phyloP scores from a whole-genome alignment of 164 flowering plant genomes.

The Magnolia officinalis region DNA sequence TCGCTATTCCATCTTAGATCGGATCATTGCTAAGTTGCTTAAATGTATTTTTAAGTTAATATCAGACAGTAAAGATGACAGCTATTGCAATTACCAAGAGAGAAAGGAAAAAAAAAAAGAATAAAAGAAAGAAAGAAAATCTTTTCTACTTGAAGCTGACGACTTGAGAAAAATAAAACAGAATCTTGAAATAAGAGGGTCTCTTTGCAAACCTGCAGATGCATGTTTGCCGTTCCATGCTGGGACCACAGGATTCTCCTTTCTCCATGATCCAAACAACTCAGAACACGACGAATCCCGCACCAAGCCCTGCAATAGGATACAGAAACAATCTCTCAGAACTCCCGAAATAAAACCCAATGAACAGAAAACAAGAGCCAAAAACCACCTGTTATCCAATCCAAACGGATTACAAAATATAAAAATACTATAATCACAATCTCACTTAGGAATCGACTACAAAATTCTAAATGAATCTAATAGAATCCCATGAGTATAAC shows the following conservation, averaged over 20 bases:
- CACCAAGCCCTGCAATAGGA: conserved; percentile 4
- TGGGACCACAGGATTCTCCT: background rate
- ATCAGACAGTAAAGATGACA: background rate
- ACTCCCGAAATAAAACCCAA: background rate
- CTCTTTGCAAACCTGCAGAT: conserved; percentile 7
- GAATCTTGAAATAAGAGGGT: background rate
- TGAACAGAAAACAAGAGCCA: background rate
- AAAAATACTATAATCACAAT: no score
- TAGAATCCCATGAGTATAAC: background rate
- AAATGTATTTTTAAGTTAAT: no score
- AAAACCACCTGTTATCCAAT: background rate
- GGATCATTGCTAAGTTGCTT: background rate
- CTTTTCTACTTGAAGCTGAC: background rate
- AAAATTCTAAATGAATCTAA: background rate
- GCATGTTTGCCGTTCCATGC: conserved; percentile 3
- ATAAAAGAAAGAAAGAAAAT: background rate
- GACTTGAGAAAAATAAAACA: background rate
- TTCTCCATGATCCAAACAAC: background rate
- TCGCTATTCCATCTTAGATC: background rate
- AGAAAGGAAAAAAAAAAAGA: no score
- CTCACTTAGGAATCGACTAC: background rate
- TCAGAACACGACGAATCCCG: conserved; percentile 1
- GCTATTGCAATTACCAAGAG: background rate
- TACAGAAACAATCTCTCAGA: background rate
- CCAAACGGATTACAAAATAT: background rate